Evolutionary conservation across 495 filamentous ascomycete genomes (phyloP).

Genomic region (Penicillium manginii): DNA sequence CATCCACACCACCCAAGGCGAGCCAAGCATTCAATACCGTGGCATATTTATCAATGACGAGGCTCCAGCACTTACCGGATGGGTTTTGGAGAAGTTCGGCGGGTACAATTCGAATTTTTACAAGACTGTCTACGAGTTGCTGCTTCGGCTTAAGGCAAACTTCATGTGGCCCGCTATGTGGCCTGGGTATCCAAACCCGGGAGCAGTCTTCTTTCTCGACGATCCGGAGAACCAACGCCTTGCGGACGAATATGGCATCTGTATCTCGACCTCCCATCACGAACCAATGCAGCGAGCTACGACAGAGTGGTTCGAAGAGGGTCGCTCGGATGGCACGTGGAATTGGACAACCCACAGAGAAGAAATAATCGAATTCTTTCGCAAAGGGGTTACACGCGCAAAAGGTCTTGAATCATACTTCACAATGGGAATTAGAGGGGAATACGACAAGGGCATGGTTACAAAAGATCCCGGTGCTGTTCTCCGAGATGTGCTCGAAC

Average conservation of each 20-base stretch:
- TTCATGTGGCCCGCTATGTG: constrained; percentile 77
- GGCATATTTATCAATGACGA: constrained; percentile 84
- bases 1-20: constrained; percentile 57
- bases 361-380: constrained; percentile 67
- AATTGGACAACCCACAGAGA: constrained; percentile 68
- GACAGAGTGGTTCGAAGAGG: constrained; percentile 63
- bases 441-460: constrained; percentile 64
- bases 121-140: constrained; percentile 69
- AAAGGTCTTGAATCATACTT: constrained; percentile 66
- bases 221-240: constrained; percentile 68
- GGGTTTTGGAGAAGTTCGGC: constrained; percentile 61
- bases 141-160: constrained; percentile 71
- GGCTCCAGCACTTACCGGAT: constrained; percentile 70
- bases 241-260: constrained; percentile 73
- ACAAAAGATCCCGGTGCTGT: constrained; percentile 61
- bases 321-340: constrained; percentile 62
- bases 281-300: constrained; percentile 75
- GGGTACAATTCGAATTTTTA: constrained; percentile 69
- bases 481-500: constrained; percentile 60
- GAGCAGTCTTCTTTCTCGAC: constrained; percentile 70
- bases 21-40: constrained; percentile 72
- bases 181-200: constrained; percentile 40
- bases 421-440: constrained; percentile 76
- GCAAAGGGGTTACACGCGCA: constrained; percentile 65
- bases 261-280: constrained; percentile 72